phyloP scores from a whole-genome alignment of 2,329 filamentous ascomycete species.

The Fusarium continuum region DNA sequence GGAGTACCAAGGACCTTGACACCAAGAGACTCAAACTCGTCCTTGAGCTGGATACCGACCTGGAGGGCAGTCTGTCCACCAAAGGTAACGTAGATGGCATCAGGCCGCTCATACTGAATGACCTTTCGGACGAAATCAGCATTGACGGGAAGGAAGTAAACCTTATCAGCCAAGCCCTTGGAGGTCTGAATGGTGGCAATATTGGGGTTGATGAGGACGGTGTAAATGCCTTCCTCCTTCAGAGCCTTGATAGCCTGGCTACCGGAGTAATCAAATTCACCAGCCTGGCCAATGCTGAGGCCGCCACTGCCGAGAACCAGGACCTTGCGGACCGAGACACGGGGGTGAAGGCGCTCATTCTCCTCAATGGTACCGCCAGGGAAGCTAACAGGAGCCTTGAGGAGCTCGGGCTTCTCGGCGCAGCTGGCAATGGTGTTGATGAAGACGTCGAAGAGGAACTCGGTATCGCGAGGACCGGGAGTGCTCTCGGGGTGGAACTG shows the following conservation, averaged over 20 bases:
- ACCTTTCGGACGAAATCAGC: conserved; percentile 98
- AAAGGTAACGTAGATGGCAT: conserved; percentile 97
- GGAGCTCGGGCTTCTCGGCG: conserved; percentile 70
- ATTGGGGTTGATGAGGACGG: conserved; percentile 97
- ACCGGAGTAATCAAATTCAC: conserved; percentile 98
- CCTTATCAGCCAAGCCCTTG: conserved; percentile 96
- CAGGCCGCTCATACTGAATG: conserved; percentile 91
- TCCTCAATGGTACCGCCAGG: conserved; percentile 84
- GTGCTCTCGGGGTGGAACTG: conserved; percentile 99
- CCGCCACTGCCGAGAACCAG: conserved; percentile 94
- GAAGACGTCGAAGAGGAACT: conserved; percentile 97
- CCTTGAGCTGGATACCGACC: conserved; percentile 96
- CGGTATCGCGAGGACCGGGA: conserved; percentile 92
- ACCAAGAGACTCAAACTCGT: conserved; percentile 91
- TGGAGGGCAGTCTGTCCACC: conserved; percentile 97
- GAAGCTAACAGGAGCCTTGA: conserved; percentile 81
- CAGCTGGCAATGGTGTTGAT: conserved; percentile 82
- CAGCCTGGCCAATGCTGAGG: conserved; percentile 95
- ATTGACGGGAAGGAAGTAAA: conserved; percentile 97
- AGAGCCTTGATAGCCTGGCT: conserved; percentile 98
- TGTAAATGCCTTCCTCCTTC: conserved; percentile 98
- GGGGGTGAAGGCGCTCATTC: conserved; percentile 78
- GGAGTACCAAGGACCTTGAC: conserved; percentile 96
- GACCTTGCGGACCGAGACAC: conserved; percentile 90
- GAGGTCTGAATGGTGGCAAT: conserved; percentile 99